A percentile compares a stretch with the other conserved stretches of the same genome.
Conservation (phyloP, 768 basidiomycete species). For the Gloeopeniophorella convolvens region DNA sequence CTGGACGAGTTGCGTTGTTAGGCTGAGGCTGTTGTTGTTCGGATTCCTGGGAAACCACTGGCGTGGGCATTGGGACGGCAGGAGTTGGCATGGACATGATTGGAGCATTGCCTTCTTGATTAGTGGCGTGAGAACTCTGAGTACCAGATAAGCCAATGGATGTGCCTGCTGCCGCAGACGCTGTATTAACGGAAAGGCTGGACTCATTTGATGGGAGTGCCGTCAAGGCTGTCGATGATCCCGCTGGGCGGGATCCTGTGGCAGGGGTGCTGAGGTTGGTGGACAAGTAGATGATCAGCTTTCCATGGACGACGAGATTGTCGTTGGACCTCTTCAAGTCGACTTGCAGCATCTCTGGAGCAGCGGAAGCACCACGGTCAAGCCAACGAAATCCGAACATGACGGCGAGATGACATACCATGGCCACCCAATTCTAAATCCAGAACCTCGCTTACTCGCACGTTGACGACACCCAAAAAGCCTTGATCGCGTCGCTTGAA, state of each 20-base stretch:
- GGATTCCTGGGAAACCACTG: constrained; percentile 28
- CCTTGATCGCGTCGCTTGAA: constrained; percentile 98
- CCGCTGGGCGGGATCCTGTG: constrained; percentile 72
- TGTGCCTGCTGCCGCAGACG: constrained; percentile 30
- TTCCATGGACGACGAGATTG: constrained; percentile 95
- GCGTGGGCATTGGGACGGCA: constrained; percentile 34
- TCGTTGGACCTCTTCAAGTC: constrained; percentile 99
- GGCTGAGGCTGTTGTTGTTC: constrained; percentile 26
- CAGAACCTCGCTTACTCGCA: constrained; percentile 82
- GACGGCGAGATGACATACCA: constrained; percentile 46
- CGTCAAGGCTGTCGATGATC: constrained; percentile 50
- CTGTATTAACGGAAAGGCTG: constrained; percentile 50
- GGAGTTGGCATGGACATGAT: constrained; percentile 28
- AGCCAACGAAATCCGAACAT: neutral
- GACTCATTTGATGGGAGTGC: constrained; percentile 56
- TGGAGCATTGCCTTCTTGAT: constrained; percentile 33
- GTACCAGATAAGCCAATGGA: constrained; percentile 51
- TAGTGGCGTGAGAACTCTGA: constrained; percentile 59
- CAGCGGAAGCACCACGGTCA: neutral
- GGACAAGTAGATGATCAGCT: constrained; percentile 93
- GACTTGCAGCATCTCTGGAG: constrained; percentile 82
- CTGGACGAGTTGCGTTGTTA: constrained; percentile 29
- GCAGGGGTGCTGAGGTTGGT: constrained; percentile 86
- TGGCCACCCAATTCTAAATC: constrained; percentile 92
- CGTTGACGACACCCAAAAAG: constrained; percentile 95